A percentile compares a stretch with the other conserved stretches of the same genome.
These are phyloP conservation scores for Trichophyton simii DNA, from an alignment of 2,329 filamentous ascomycete species.

Conservation along the genomic window DNA sequence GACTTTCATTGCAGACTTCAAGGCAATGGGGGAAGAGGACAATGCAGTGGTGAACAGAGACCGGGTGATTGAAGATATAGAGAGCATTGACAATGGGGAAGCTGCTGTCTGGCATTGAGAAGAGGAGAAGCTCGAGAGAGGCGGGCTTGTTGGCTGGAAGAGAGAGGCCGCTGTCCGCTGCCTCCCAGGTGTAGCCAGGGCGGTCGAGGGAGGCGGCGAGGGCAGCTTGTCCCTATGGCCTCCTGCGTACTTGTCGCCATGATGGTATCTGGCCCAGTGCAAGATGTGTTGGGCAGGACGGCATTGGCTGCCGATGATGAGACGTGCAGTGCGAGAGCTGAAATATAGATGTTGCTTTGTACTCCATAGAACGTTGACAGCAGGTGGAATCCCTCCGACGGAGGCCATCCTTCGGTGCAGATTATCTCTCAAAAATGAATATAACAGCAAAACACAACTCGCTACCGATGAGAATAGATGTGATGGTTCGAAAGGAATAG, in stretches of 20 bases:
- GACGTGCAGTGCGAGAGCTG: not conserved
- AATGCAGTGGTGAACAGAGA: constrained; percentile 13
- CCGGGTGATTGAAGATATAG: constrained; percentile 12
- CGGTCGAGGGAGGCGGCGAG: constrained; percentile 5
- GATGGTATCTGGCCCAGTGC: constrained; percentile 1
- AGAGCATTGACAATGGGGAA: constrained; percentile 13
- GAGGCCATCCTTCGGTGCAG: constrained; percentile 1
- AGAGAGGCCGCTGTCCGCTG: constrained; percentile 1
- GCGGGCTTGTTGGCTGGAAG: not conserved
- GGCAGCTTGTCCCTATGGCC: not conserved
- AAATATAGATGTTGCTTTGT: constrained; percentile 3
- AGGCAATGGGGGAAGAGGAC: constrained; percentile 30
- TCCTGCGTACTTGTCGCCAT: constrained; percentile 1
- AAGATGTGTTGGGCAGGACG: not conserved
- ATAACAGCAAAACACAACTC: not conserved
- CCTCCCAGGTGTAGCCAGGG: not conserved
- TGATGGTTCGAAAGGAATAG: not conserved
- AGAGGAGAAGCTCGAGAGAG: not conserved
- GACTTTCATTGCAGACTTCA: constrained; percentile 55
- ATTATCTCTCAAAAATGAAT: not conserved
- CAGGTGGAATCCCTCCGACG: not conserved
- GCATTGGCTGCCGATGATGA: not conserved
- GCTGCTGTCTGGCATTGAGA: not conserved
- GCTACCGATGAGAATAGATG: not conserved
- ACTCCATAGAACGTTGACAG: not conserved